These are phyloP conservation scores for Meyerozyma smithsonii DNA, from an alignment of 1,139 yeast species.

Conservation along the genomic window DNA sequence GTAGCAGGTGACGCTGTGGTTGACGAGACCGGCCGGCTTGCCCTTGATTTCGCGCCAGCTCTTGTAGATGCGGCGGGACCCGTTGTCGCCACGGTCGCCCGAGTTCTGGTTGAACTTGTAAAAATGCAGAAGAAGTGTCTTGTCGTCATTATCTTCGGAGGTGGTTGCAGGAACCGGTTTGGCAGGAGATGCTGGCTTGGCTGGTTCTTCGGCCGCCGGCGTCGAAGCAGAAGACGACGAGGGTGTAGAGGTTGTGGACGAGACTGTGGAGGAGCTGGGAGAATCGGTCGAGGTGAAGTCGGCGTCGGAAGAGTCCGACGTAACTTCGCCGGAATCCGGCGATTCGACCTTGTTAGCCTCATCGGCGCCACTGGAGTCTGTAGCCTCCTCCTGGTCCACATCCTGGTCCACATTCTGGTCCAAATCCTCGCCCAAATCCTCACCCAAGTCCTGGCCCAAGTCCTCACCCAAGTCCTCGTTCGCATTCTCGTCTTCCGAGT, in stretches of 20 bases:
- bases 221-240: conserved; percentile 8
- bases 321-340: no score
- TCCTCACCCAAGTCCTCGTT: conserved; percentile 15
- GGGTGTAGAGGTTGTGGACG: neutral
- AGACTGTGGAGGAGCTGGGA: neutral
- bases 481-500: conserved; percentile 3
- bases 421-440: conserved; percentile 11
- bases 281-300: conserved; percentile 13
- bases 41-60: conserved; percentile 52
- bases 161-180: no score
- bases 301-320: conserved; percentile 12
- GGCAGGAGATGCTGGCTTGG: neutral
- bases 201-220: conserved; percentile 8
- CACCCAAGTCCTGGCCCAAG: conserved; percentile 21
- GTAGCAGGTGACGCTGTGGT: conserved; percentile 95
- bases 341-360: no score
- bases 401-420: no score
- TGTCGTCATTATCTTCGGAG: no score
- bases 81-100: conserved; percentile 57
- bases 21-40: conserved; percentile 72
- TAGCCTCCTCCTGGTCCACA: no score
- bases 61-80: conserved; percentile 49
- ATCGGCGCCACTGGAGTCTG: no score
- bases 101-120: conserved; percentile 48
- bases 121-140: conserved; percentile 26